Conservation (phyloP, 2,329 filamentous ascomycete species). For the Colletotrichum filicis region DNA sequence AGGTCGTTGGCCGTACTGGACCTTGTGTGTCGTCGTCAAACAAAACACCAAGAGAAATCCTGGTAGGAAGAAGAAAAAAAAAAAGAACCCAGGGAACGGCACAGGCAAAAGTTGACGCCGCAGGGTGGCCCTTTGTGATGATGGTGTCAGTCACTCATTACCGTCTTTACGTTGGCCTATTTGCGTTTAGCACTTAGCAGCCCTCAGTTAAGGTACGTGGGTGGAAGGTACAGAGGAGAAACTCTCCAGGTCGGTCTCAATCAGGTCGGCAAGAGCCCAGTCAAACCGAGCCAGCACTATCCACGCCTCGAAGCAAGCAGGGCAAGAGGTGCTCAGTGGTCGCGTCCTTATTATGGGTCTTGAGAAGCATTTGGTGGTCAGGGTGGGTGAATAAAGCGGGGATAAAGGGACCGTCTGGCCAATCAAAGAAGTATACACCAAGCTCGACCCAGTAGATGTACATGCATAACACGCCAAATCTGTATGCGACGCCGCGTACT, state of each 20-base stretch:
- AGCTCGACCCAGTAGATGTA: constrained; percentile 20
- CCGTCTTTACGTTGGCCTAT: constrained; percentile 14
- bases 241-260: not conserved
- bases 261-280: constrained; percentile 5
- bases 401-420: constrained; percentile 19
- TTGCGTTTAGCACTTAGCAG: constrained; percentile 20
- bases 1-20: constrained; percentile 19
- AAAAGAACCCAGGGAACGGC: constrained; percentile 8
- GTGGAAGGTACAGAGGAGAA: not conserved
- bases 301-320: not conserved
- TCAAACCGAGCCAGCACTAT: not conserved
- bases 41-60: constrained; percentile 13
- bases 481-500: constrained; percentile 22
- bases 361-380: constrained; percentile 9
- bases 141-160: constrained; percentile 31
- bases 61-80: not conserved
- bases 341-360: constrained; percentile 19
- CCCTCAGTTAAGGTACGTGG: constrained; percentile 3
- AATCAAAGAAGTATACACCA: constrained; percentile 5
- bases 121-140: constrained; percentile 35
- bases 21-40: constrained; percentile 25
- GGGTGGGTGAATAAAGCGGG: constrained; percentile 31
- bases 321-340: not conserved
- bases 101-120: constrained; percentile 31
- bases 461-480: constrained; percentile 26